Conservation (phyloP, 331 rosid genomes). For the Phaseolus coccineus region DNA sequence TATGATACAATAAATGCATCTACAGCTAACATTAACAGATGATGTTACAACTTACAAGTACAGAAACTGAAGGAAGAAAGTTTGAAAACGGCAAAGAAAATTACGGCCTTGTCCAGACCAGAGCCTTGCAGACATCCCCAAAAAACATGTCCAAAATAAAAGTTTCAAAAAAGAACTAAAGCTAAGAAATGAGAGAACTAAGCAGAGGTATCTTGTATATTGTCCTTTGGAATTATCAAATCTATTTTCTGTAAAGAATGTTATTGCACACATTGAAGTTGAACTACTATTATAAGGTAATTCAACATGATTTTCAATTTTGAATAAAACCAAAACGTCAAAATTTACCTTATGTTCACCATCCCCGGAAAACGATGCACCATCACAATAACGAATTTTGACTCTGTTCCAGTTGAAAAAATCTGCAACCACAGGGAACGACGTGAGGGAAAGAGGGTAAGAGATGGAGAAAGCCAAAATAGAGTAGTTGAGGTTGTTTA, state of each 20-base stretch:
- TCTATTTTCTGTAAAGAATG: conserved; percentile 4
- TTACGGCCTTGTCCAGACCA: not conserved
- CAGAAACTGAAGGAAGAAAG: not conserved
- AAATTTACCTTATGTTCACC: conserved; percentile 68
- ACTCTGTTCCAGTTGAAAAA: conserved; percentile 95
- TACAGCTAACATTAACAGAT: conserved; percentile 5
- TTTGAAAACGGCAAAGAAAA: not conserved
- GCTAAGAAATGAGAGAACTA: not conserved
- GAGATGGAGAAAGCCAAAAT: conserved; percentile 2
- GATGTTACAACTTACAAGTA: not conserved
- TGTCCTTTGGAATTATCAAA: not conserved
- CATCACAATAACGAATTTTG: conserved; percentile 93
- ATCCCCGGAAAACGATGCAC: conserved; percentile 93
- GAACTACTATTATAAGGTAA: too few relatives aligned
- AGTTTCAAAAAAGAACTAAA: not conserved
- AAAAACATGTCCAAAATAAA: not conserved
- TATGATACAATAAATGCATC: not conserved
- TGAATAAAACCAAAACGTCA: conserved; percentile 19
- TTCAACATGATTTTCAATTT: not conserved
- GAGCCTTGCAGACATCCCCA: not conserved
- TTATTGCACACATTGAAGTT: not conserved
- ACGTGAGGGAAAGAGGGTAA: conserved; percentile 5
- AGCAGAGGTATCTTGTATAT: conserved; percentile 4
- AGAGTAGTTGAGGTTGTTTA: conserved; percentile 11
- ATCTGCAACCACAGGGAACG: conserved; percentile 59